A percentile compares a stretch with the other conserved stretches of the same genome.
Conservation (phyloP, 345 rosid species). For the Rubroshorea leprosula region DNA sequence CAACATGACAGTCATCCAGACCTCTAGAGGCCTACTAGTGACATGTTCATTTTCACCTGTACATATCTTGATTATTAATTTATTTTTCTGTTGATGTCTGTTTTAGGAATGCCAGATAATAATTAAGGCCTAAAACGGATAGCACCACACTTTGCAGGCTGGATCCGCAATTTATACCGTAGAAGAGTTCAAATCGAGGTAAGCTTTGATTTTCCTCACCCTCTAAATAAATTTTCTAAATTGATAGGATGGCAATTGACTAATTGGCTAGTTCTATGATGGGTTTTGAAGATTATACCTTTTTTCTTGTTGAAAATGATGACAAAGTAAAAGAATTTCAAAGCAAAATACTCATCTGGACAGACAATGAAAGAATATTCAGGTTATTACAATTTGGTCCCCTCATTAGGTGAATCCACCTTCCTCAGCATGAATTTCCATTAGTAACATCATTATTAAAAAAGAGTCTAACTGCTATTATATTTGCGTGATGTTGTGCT, state of each 20-base stretch:
- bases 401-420: constrained; percentile 6
- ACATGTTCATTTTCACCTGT: too few relatives aligned
- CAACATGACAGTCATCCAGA: too few relatives aligned
- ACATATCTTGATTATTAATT: too few relatives aligned
- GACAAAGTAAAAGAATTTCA: constrained; percentile 5
- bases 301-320: neutral
- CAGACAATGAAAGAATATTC: constrained; percentile 22
- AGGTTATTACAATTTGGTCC: constrained; percentile 7
- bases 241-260: neutral
- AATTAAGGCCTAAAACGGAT: too few relatives aligned
- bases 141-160: too few relatives aligned
- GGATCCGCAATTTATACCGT: neutral
- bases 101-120: too few relatives aligned
- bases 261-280: constrained; percentile 1
- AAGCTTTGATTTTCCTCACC: constrained; percentile 3
- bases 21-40: too few relatives aligned
- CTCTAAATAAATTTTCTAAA: neutral
- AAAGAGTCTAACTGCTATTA: neutral
- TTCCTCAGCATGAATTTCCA: neutral
- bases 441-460: neutral
- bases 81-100: too few relatives aligned
- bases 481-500: neutral
- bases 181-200: constrained; percentile 18
- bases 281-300: neutral
- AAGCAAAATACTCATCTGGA: neutral